phyloP scores from a whole-genome alignment of 441 rosid species.

The Adansonia madagascariensis region DNA sequence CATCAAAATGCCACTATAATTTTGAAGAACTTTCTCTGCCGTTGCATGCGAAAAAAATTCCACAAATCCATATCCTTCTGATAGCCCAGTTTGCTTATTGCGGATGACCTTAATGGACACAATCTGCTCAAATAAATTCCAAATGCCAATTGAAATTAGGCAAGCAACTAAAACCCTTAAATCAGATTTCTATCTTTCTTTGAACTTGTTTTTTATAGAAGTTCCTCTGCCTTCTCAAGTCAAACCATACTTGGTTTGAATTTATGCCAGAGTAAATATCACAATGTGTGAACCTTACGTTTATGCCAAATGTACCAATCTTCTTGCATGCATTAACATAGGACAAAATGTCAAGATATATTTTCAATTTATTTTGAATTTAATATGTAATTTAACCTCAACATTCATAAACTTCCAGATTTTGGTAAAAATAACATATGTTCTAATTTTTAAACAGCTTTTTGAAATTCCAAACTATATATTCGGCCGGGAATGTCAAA shows the following conservation, averaged over 20 bases:
- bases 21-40: conserved; percentile 81
- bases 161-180: conserved; percentile 1
- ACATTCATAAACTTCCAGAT: conserved; percentile 2
- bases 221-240: conserved; percentile 6
- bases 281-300: neutral
- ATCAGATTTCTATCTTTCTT: conserved; percentile 12
- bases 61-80: conserved; percentile 95
- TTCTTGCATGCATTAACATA: neutral
- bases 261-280: neutral
- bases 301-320: neutral
- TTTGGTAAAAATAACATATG: neutral
- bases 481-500: neutral
- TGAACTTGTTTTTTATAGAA: neutral
- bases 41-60: conserved; percentile 75
- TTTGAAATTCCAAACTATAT: conserved; percentile 12
- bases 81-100: conserved; percentile 78
- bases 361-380: neutral
- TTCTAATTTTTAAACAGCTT: neutral
- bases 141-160: neutral
- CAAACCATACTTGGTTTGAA: neutral
- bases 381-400: conserved; percentile 11
- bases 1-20: conserved; percentile 65
- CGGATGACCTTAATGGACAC: conserved; percentile 85
- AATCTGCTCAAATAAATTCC: conserved; percentile 49
- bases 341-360: neutral